Evolutionary conservation across 2,329 filamentous ascomycete genomes (phyloP), one percentile per base, ranked within the genome.

Genomic region (Claviceps paspali): DNA sequence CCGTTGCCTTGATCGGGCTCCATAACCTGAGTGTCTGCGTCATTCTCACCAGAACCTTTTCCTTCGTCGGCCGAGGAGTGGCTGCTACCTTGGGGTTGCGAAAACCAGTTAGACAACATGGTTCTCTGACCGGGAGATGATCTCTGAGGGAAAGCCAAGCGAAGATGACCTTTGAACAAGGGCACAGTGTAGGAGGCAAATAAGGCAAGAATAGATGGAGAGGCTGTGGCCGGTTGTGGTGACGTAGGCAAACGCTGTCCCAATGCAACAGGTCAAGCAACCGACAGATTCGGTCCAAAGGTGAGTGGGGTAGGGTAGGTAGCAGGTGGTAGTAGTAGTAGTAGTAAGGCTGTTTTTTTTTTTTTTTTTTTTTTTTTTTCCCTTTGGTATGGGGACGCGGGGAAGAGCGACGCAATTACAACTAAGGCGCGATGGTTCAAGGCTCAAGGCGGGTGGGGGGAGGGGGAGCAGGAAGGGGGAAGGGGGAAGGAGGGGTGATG

Each of bases 1-100:
- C 85, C 82, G 71, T 88, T 95, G 62, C 87, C 86, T 69, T 96
- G 86, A 38, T 95, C 87, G 42, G 83, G 74, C 62, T 93, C 86
- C 52, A 95, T 79, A 43, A 88, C 72, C 40, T 76, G 79, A 53
- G 85, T 86, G 51, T 92, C 84, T 50, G 85, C 79, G 42, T 64
- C 62, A 38, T 44, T 49, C 27, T 65, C 62, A 41, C 59, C 58
- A 43, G 48, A 19, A 37, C 30, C 56, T 42, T 54, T 54, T 40
- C 49, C 52, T 18, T 76, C 76, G 40, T 82, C 76, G 45, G 58
- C 59, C 4, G 77, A 79, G 32, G 71, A 73, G 45, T 60, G 59
- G 48, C 57, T 61, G 54, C 64, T 62, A 52, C 64, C 65, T 65
- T 51, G 47, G 45, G 53, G 50, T 53, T 52, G 47, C 29, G 52